Evolutionary conservation across 2,329 filamentous ascomycete genomes (phyloP), one percentile per base, ranked within the genome.

Genomic region (Alternaria viburni): DNA sequence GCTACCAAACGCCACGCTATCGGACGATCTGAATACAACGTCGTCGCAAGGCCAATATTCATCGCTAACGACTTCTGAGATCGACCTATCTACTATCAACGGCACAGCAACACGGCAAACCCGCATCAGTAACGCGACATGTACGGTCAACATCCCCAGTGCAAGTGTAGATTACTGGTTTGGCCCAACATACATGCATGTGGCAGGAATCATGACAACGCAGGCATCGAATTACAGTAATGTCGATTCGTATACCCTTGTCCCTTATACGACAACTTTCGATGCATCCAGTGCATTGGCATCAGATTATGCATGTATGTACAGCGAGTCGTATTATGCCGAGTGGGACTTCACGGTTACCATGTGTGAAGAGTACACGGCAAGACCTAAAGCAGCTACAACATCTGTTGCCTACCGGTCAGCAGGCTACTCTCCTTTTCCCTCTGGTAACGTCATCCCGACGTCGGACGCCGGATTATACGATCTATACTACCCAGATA

Each of bases 131-230:
- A 69, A 70, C 46, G 66, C 69, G 56, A 58, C 72, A 55, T 80
- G 78, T 50, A 79, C 74, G 5, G 65, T 80, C 43, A 75, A 79
- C 45, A 70, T 79, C 28, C 74, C 73, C n/a, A 70, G 56, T 50
- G 78, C 76, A 15, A 74, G 63, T 58, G 64, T 79, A 50, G 68
- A 77, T 50, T 79, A 72, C 69, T 79, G 77, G 77, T 77, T 69
- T 55, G 68, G 68, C 15, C 69, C 74, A 5, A 77, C 72, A 10
- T 79, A 72, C 47, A 68, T 63, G 23, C 64, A 68, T 43, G 25
- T 45, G 12, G 36, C 74, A 0, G 74, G 67, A 8, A 75, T 69
- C 0, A 66, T 77, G 50, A 73, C 65, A 2, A 65, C 44, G 13
- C 36, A 51, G 21, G 63, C 46, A 41, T 59, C 51, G 6, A 77